Evolutionary conservation across 352 stramenopile genomes (phyloP).

Genomic region (Phytopythium ostracodes): DNA sequence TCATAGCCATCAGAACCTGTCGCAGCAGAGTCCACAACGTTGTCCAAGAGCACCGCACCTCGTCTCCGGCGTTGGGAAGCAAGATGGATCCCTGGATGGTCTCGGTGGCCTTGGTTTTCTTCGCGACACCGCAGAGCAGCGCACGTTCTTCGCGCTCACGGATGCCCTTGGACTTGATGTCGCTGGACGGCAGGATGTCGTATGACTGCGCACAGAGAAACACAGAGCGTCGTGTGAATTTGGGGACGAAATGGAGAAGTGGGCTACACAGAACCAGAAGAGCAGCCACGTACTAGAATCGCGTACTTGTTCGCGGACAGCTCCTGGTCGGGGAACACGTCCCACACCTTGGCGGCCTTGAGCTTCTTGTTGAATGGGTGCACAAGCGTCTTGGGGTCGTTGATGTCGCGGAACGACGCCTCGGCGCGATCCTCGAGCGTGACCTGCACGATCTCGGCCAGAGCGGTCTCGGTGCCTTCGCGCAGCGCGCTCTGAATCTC

Average conservation of each 20-base stretch:
- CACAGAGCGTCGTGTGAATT: too few species aligned
- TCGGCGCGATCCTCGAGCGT: conserved; percentile 77
- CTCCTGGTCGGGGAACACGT: conserved; percentile 79
- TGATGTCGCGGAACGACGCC: conserved; percentile 74
- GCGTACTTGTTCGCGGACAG: conserved; percentile 80
- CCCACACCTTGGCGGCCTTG: conserved; percentile 77
- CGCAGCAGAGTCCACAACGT: conserved; percentile 30
- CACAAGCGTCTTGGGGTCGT: conserved; percentile 55
- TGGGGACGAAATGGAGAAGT: too few species aligned
- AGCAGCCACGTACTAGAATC: conserved; percentile 48
- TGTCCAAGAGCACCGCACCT: conserved; percentile 21
- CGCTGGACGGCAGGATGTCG: conserved; percentile 78
- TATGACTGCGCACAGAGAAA: conserved; percentile 54
- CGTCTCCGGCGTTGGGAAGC: conserved; percentile 38
- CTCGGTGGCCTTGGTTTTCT: conserved; percentile 54
- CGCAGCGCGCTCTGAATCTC: conserved; percentile 81
- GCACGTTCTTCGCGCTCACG: conserved; percentile 64
- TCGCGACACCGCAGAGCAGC: conserved; percentile 69
- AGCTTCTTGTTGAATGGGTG: conserved; percentile 83
- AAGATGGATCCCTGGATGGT: conserved; percentile 75
- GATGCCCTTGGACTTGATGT: conserved; percentile 73
- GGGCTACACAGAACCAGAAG: neutral
- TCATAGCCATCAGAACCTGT: conserved; percentile 4
- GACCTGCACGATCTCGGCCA: conserved; percentile 66
- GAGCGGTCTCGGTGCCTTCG: conserved; percentile 74